Evolutionary conservation across 495 filamentous ascomycete species (phyloP).

Genomic region (Polyplosphaeria fusca): DNA sequence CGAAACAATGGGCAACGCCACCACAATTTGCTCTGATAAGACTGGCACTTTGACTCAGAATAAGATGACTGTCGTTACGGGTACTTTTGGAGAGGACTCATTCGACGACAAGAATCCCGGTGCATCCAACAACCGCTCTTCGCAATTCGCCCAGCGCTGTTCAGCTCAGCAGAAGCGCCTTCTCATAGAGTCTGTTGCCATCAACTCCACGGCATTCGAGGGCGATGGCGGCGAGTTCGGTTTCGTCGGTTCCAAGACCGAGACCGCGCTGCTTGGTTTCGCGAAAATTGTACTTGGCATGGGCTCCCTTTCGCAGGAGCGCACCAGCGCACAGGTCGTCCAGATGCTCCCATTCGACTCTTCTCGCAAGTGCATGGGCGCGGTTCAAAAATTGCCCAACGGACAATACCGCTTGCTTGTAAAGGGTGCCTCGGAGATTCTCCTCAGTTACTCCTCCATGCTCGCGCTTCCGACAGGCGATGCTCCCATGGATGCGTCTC

Average conservation of each 20-base stretch:
- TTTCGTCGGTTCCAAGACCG: slow-evolving; percentile 88
- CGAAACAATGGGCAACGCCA: slow-evolving; percentile 97
- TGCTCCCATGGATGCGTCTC: slow-evolving; percentile 3
- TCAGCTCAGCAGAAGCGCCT: slow-evolving; percentile 56
- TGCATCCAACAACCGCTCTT: slow-evolving; percentile 6
- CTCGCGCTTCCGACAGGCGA: slow-evolving; percentile 5
- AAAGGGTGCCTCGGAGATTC: slow-evolving; percentile 28
- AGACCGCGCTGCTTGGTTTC: slow-evolving; percentile 75
- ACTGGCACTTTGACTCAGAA: slow-evolving; percentile 88
- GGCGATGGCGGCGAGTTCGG: slow-evolving; percentile 66
- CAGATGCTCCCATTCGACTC: slow-evolving; percentile 31
- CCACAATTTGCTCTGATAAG: slow-evolving; percentile 94
- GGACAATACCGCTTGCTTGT: slow-evolving; percentile 22
- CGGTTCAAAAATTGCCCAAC: slow-evolving; percentile 16
- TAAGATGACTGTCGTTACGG: slow-evolving; percentile 84
- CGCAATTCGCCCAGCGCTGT: slow-evolving; percentile 32
- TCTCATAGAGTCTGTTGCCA: slow-evolving; percentile 68
- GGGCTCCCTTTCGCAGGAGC: slow-evolving; percentile 63
- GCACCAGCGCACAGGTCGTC: slow-evolving; percentile 63
- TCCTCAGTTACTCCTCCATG: slow-evolving; percentile 13
- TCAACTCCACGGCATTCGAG: slow-evolving; percentile 90
- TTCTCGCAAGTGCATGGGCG: slow-evolving; percentile 26
- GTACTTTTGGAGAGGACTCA: slow-evolving; percentile 64
- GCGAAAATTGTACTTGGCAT: slow-evolving; percentile 75
- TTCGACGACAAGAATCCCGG: slow-evolving; percentile 51